Evolutionary conservation across 2,329 filamentous ascomycete genomes (phyloP).

Genomic region (Alternaria sp.): DNA sequence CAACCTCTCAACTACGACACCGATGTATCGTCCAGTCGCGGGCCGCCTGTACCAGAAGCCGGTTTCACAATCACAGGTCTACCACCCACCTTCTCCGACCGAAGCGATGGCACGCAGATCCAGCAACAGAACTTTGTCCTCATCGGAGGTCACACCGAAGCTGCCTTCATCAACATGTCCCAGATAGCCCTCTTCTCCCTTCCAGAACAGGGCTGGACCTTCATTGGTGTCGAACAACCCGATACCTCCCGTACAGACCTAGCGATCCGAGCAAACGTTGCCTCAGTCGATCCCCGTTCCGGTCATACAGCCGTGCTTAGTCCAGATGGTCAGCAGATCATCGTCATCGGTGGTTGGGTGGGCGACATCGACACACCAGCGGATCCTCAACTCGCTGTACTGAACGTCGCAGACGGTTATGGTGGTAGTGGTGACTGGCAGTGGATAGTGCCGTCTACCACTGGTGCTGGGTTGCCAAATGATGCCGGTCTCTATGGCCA

Average conservation of each 20-base stretch:
- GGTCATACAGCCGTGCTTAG: conserved; percentile 87
- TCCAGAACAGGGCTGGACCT: conserved; percentile 87
- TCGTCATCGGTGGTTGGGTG: conserved; percentile 92
- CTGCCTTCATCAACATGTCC: conserved; percentile 93
- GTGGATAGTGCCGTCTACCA: conserved; percentile 69
- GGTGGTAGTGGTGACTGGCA: conserved; percentile 69
- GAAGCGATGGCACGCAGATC: conserved; percentile 67
- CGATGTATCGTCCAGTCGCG: conserved; percentile 61
- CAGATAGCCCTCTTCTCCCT: conserved; percentile 86
- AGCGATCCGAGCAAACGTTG: conserved; percentile 56
- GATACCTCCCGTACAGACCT: conserved; percentile 63
- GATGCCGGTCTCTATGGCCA: conserved; percentile 67
- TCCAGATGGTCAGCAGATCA: conserved; percentile 77
- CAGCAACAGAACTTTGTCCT: conserved; percentile 82
- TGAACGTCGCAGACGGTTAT: conserved; percentile 78
- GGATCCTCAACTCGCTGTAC: conserved; percentile 78
- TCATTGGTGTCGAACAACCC: conserved; percentile 69
- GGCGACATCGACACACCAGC: conserved; percentile 80
- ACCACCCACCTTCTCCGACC: conserved; percentile 72
- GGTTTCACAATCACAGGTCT: conserved; percentile 85
- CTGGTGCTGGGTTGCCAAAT: conserved; percentile 52
- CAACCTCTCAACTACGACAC: conserved; percentile 56
- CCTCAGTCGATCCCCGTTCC: conserved; percentile 77
- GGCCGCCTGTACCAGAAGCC: conserved; percentile 79
- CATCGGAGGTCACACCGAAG: conserved; percentile 82